phyloP scores from a whole-genome alignment of 2,329 filamentous ascomycete genomes.

The Chaetomiaceae sp. region DNA sequence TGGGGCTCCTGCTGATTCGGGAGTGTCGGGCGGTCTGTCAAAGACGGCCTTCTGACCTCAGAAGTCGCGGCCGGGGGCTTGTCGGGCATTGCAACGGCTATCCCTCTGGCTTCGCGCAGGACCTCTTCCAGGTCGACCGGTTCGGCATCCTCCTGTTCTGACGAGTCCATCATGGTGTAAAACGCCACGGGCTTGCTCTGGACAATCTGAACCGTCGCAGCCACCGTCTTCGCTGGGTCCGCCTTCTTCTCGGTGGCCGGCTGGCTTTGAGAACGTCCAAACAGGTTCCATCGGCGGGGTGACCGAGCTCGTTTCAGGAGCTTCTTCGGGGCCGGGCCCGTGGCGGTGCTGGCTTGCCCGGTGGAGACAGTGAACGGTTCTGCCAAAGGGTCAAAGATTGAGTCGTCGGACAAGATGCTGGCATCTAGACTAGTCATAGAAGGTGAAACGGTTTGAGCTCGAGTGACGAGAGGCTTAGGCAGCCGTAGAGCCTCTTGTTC shows the following conservation, averaged over 20 bases:
- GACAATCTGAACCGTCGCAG: conserved; percentile 43
- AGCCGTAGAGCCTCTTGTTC: conserved; percentile 40
- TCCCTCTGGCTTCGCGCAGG: conserved; percentile 43
- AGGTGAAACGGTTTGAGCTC: conserved; percentile 34
- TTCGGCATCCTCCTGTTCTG: conserved; percentile 43
- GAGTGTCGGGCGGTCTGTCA: conserved; percentile 2
- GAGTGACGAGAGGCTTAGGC: conserved; percentile 48
- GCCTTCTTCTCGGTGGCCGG: conserved; percentile 34
- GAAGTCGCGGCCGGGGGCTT: conserved; percentile 1
- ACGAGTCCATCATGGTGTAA: conserved; percentile 56
- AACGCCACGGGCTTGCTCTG: conserved; percentile 50
- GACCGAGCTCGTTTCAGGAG: conserved; percentile 49
- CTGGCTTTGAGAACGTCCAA: conserved; percentile 48
- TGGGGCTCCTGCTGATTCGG: background rate
- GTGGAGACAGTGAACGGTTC: conserved; percentile 30
- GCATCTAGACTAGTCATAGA: conserved; percentile 53
- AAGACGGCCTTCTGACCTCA: conserved; percentile 14
- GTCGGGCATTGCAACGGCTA: conserved; percentile 22
- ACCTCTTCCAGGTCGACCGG: conserved; percentile 41
- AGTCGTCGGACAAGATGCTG: conserved; percentile 52
- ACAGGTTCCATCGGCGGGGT: conserved; percentile 58
- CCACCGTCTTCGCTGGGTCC: conserved; percentile 34
- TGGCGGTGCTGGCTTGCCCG: conserved; percentile 22
- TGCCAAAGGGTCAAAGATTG: conserved; percentile 37
- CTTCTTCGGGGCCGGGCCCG: conserved; percentile 40